Conservation (phyloP, 164 flowering plant species). For the Amborella trichopoda region DNA sequence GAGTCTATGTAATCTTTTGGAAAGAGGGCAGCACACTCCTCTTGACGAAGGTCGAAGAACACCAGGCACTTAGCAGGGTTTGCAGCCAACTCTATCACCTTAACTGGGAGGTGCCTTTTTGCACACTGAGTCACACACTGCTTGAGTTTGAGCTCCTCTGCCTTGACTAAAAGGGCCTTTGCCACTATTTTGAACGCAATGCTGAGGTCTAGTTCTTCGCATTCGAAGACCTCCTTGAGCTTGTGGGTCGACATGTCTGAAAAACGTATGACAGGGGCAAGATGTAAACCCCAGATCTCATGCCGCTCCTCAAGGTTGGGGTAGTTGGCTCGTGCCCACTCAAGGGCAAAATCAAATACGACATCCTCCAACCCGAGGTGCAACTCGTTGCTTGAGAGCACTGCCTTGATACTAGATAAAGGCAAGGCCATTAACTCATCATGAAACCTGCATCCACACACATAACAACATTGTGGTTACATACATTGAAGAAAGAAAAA, state of each 20-base stretch:
- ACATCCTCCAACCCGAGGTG: constrained; percentile 96
- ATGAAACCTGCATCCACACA: constrained; percentile 54
- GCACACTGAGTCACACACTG: constrained; percentile 70
- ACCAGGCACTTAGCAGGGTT: constrained; percentile 87
- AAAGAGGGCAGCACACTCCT: constrained; percentile 62
- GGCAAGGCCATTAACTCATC: constrained; percentile 80
- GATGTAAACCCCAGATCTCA: constrained; percentile 52
- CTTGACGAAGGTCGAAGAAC: constrained; percentile 70
- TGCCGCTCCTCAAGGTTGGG: constrained; percentile 70
- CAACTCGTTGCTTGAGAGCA: constrained; percentile 72
- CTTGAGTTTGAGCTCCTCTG: constrained; percentile 62
- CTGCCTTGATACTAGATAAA: constrained; percentile 76
- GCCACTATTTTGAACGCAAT: constrained; percentile 67
- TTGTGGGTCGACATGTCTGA: constrained; percentile 85
- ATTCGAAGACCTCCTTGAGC: constrained; percentile 65
- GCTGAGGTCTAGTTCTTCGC: constrained; percentile 77
- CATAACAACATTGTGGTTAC: too few species aligned
- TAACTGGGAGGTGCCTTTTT: constrained; percentile 90
- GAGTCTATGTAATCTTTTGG: constrained; percentile 88
- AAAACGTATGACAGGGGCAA: constrained; percentile 61
- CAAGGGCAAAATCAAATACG: constrained; percentile 76
- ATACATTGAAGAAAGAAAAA: too few species aligned
- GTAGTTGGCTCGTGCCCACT: constrained; percentile 71
- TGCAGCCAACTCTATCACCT: constrained; percentile 77
- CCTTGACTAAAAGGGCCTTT: constrained; percentile 88